Conservation (phyloP, 345 rosid genomes). For the Leavenworthia alabamica region DNA sequence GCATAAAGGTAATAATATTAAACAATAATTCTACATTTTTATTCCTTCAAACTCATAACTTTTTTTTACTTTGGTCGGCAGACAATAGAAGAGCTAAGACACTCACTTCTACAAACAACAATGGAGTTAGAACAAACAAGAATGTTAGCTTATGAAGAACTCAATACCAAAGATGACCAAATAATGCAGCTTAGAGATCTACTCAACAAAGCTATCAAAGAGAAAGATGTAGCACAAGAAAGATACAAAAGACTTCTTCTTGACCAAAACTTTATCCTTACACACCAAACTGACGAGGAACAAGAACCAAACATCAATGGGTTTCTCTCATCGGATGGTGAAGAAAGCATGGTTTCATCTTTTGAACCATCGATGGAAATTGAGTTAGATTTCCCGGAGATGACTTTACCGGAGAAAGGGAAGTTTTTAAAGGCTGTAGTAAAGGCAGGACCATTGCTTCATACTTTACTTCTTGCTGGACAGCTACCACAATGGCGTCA, state of each 20-base stretch:
- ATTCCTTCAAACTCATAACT: not conserved
- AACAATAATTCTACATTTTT: not conserved
- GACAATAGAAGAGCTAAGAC: conserved; percentile 68
- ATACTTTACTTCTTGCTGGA: conserved; percentile 89
- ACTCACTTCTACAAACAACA: conserved; percentile 54
- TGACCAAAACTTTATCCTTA: conserved; percentile 46
- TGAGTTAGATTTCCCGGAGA: conserved; percentile 29
- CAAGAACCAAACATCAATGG: conserved; percentile 44
- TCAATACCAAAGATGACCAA: conserved; percentile 63
- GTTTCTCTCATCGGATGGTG: conserved; percentile 82
- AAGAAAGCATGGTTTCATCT: conserved; percentile 91
- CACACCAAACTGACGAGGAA: conserved; percentile 59
- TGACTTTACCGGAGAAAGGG: conserved; percentile 56
- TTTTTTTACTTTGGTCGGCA: conserved; percentile 27
- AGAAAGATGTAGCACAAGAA: conserved; percentile 65
- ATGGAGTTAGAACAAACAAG: conserved; percentile 83
- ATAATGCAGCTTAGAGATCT: conserved; percentile 47
- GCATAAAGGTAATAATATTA: conserved; percentile 44
- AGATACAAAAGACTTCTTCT: conserved; percentile 51
- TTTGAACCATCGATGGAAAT: conserved; percentile 34
- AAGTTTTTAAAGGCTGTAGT: conserved; percentile 95
- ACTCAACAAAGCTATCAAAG: conserved; percentile 47
- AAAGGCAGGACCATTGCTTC: conserved; percentile 86
- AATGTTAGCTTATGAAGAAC: conserved; percentile 60
- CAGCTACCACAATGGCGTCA: conserved; percentile 97